Conservation (phyloP, 805 yeast species). For the Wickerhamiella azymoides region DNA sequence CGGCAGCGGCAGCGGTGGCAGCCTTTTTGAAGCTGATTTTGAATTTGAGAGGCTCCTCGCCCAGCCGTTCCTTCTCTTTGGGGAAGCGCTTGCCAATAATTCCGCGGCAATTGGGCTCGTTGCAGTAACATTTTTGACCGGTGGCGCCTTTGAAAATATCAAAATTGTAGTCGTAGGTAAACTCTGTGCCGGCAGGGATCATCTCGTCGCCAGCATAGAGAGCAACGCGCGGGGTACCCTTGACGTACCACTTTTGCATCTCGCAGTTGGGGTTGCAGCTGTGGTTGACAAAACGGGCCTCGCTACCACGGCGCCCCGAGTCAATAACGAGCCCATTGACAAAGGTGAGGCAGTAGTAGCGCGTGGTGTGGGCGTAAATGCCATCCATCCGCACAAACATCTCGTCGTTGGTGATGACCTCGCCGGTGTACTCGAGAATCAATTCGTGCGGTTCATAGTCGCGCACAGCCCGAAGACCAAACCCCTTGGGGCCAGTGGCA, state of each 20-base stretch:
- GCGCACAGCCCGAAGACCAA: slow-evolving; percentile 31
- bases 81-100: slow-evolving; percentile 17
- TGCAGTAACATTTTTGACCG: slow-evolving; percentile 35
- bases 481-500: slow-evolving; percentile 30
- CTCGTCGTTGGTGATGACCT: slow-evolving; percentile 30
- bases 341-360: slow-evolving; percentile 32
- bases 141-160: slow-evolving; percentile 32
- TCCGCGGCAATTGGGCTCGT: slow-evolving; percentile 31
- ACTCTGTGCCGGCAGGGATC: slow-evolving; percentile 31
- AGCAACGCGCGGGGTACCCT: slow-evolving; percentile 33
- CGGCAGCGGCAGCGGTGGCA: neutral
- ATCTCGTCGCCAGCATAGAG: slow-evolving; percentile 31
- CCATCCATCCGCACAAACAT: slow-evolving; percentile 28
- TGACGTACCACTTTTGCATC: slow-evolving; percentile 37
- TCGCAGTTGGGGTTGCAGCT: slow-evolving; percentile 36
- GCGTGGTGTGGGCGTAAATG: slow-evolving; percentile 24
- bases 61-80: neutral
- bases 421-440: slow-evolving; percentile 39
- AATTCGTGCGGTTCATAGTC: slow-evolving; percentile 28
- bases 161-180: slow-evolving; percentile 37
- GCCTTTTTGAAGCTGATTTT: neutral
- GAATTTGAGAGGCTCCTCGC: neutral
- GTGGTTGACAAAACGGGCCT: slow-evolving; percentile 39
- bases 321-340: slow-evolving; percentile 34
- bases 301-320: slow-evolving; percentile 33